Base-by-base conservation (phyloP, 495 filamentous ascomycete species). In the Filosporella fistucella region DNA sequence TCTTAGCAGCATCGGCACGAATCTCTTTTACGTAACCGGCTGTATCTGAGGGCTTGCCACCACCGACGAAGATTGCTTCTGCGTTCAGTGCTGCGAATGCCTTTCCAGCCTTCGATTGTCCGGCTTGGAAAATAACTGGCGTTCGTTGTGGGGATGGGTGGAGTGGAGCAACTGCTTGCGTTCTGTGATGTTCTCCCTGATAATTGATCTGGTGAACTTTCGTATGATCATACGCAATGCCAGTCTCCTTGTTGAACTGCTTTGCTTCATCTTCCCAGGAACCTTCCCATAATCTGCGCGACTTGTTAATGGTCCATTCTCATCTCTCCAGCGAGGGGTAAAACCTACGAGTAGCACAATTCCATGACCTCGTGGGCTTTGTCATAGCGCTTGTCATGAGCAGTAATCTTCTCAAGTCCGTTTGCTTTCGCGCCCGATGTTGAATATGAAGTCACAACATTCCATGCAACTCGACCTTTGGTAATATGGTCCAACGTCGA, bases 401-500 rank as follows among this genome's bases (percentile, higher is more conserved):
- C 71, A 25, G 80, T 77, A 0, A 72, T 73, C 18, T 54, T 69
- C 9, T 81, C 72, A 11, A 78, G 55, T 0, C 78, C 80, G 41
- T 81, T 75, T 4, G 74, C 75, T 50, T 78, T 77, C 51, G 76
- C 75, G 5, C 79, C 77, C 0, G 73, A 63, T 45, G 82, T 78
- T 57, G 75, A 76, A 61, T 73, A 84, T 0, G 68, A 74, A 4
- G 79, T 82, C 12, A 84, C 78, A 29, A 85, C 78, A 42, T 83
- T 85, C 81, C 79, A 84, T 0, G 74, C 81, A 34, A 83, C 59
- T 3, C 79, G 67, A 0, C 78, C 80, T 1, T 73, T 64, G 0
- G 77, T 82, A 16, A 81, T 63, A 54, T 85, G 80, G 44, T 84
- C 79, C n/a, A 85, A 54, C 1, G 78, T 82, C 0, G 79, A 82